Percentiles rank a stretch among this genome's conserved stretches.
These are phyloP conservation scores for Rhizopus arrhizus DNA, from an alignment of 371 early-diverging fungal genomes.

Conservation along the genomic window DNA sequence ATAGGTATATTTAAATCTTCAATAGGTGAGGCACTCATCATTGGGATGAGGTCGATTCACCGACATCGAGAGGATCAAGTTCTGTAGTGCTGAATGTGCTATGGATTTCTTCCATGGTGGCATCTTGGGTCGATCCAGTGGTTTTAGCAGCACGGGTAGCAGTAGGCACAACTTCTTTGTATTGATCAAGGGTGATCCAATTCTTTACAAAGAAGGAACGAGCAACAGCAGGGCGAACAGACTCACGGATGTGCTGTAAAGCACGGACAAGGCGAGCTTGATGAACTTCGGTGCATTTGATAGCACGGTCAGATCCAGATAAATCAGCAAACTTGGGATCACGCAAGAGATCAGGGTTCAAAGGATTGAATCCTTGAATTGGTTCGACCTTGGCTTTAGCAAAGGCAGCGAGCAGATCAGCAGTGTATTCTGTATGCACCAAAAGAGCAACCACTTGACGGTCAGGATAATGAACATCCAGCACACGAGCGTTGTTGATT, in stretches of 20 bases:
- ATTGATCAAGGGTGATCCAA: background rate
- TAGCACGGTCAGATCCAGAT: background rate
- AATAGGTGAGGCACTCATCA: no score
- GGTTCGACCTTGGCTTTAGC: background rate
- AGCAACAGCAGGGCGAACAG: background rate
- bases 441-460: constrained; percentile 5
- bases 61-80: no score
- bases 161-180: background rate
- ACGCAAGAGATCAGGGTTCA: background rate
- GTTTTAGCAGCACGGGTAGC: no score
- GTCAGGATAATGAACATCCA: constrained; percentile 11
- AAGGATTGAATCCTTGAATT: background rate
- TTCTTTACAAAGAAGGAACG: background rate
- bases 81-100: no score
- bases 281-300: background rate
- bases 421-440: background rate
- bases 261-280: background rate
- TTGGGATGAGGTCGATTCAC: no score
- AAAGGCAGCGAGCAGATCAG: background rate
- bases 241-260: background rate
- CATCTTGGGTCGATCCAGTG: no score
- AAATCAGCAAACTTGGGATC: background rate
- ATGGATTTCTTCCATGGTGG: no score
- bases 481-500: background rate
- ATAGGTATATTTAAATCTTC: no score